Base-by-base conservation (phyloP, 2,329 filamentous ascomycete species). In the Aureobasidium sp. region DNA sequence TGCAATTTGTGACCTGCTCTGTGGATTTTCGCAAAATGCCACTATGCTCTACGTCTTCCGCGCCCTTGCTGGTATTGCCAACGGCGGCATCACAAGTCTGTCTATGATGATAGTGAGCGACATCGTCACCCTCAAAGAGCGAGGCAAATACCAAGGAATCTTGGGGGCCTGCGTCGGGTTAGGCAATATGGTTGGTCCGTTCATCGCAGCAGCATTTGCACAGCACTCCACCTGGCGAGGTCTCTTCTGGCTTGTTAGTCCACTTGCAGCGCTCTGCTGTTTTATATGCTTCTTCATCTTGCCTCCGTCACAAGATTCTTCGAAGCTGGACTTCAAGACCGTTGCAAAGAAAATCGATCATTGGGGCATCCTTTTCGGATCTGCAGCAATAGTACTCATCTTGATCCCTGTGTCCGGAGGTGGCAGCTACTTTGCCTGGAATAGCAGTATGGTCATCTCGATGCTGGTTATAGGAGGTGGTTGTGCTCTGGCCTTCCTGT, bases 331-430 rank as follows among this genome's bases (percentile, higher is more conserved):
- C 86, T 43, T 76, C 76, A 45, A 80, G 84, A 50, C 87, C 84
- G 54, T 71, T 87, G 27, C 78, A 76, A 55, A 86, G 85, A 50
- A 88, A 91, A 64, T 89, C 92, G 73, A 89, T 85, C 68, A 83
- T 78, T 29, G 90, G 89, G 1, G 79, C 88, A 1, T 65, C 89
- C 15, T 80, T 83, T 3, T 86, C 84, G 5, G 87, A 86, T 0
- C 53, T n/a, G 76, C 84, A 9, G 88, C 84, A 0, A 84, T 90
- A 33, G 84, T 91, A 13, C 80, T 91, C 16, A 70, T 91, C 2
- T 79, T 91, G 23, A 88, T 92, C 51, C 89, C 89, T 0, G 84
- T 91, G 16, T 90, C 88, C 3, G 88, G 88, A 20, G 88, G 86
- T 65, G 73, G 73, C 70, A 53, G 67, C 63, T 20, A 87, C 85